phyloP scores from a whole-genome alignment of 495 filamentous ascomycete genomes.

The Hyaloscypha variabilis region DNA sequence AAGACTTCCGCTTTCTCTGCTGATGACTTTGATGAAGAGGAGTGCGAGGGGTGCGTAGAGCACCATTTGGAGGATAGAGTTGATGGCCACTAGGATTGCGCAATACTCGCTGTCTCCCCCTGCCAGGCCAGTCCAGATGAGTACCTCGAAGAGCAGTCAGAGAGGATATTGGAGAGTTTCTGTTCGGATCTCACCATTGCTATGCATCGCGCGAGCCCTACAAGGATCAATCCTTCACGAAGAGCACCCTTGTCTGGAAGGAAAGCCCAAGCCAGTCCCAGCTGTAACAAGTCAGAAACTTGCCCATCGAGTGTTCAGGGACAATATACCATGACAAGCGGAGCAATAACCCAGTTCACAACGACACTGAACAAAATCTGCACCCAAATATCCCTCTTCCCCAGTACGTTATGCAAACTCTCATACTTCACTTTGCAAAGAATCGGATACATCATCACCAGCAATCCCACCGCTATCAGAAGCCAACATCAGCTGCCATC shows the following conservation, averaged over 20 bases:
- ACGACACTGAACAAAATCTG: conserved; percentile 79
- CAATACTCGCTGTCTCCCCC: conserved; percentile 84
- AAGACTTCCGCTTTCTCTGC: conserved; percentile 33
- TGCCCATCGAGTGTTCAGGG: not conserved
- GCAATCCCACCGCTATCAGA: conserved; percentile 58
- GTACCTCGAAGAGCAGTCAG: conserved; percentile 47
- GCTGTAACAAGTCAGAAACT: conserved; percentile 38
- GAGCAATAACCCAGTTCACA: conserved; percentile 89
- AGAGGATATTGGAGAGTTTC: conserved; percentile 18
- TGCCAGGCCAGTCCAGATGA: conserved; percentile 80
- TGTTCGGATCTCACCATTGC: conserved; percentile 63
- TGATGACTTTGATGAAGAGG: conserved; percentile 76
- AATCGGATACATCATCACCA: conserved; percentile 80
- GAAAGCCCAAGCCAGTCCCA: conserved; percentile 80
- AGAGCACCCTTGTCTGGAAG: conserved; percentile 71
- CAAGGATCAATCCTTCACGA: conserved; percentile 73
- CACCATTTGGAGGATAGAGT: conserved; percentile 85
- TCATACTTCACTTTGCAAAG: conserved; percentile 90
- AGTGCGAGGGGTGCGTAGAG: conserved; percentile 81
- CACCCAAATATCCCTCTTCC: conserved; percentile 66
- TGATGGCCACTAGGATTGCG: conserved; percentile 86
- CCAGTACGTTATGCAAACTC: conserved; percentile 70
- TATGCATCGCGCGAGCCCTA: conserved; percentile 79
- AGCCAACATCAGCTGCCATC: conserved; percentile 10
- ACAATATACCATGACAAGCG: conserved; percentile 76